Evolutionary conservation across 768 basidiomycete species (phyloP), one percentile per base, ranked within the genome.

Genomic region (Trametes meyenii): DNA sequence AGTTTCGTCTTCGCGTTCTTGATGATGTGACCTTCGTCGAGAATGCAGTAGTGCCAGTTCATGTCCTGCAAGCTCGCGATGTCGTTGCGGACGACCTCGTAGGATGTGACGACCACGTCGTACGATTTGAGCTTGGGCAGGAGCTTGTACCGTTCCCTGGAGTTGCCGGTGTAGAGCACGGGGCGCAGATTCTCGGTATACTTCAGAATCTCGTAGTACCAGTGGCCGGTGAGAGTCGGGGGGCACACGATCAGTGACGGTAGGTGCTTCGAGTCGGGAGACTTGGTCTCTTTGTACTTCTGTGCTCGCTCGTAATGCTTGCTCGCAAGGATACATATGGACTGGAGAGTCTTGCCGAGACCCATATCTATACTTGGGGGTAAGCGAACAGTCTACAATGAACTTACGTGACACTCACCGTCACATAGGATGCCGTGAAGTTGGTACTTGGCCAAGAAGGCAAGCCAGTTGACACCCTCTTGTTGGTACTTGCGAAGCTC

Each of bases 1-100:
- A 99, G 83, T 74, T 98, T 98, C 23, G 97, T 98, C 77, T 96
- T 98, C 39, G 94, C 90, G 71, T 98, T 99, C 82, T 98, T 98
- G 77, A 99, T 98, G 66, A 98, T 86, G 75, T 99, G 97, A 0
- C 97, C 97, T 77, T 99, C 97, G 71, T 99, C 97, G 55, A 99
- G 83, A 43, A 98, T 89, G 75, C 96, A 98, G 72, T 96, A 99
- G 42, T 97, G 81, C 93, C 94, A 99, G 68, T 87, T 85, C 65
- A 90, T 70, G 46, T 82, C 79, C 67, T 88, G 83, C 21, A 98
- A 78, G 66, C 81, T 87, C 16, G 81, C 72, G 55, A 97, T 89
- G 72, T 99, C 97, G 74, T 97, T 97, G 42, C 97, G 88, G 29
- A 98, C 93, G 19, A 96, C 92, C 74, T 99, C 97, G 74, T 99